A percentile compares a stretch with the other conserved stretches of the same genome.
Conservation (phyloP, 2,329 filamentous ascomycete species). For the Coniochaeta sp. region DNA sequence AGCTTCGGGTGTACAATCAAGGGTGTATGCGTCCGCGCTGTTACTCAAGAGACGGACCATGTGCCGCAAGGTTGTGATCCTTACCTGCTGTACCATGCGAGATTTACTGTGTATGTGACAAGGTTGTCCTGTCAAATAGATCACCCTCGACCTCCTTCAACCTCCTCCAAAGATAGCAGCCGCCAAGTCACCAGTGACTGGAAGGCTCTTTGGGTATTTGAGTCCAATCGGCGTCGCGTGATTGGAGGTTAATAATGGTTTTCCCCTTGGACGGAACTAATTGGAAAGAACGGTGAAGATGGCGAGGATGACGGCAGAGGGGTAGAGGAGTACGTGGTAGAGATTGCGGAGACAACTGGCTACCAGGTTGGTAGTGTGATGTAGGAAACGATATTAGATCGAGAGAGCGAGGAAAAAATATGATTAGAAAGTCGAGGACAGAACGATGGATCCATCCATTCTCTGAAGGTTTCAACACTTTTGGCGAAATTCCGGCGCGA, state of each 20-base stretch:
- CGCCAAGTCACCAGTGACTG: too few relatives aligned
- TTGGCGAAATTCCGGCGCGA: too few relatives aligned
- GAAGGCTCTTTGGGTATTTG: too few relatives aligned
- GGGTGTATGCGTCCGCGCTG: not conserved
- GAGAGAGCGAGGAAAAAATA: not conserved
- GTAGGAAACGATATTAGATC: not conserved
- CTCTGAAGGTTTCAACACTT: too few relatives aligned
- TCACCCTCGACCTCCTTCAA: not conserved
- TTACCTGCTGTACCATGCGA: not conserved
- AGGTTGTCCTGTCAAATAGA: too few relatives aligned
- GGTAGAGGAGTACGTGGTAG: not conserved
- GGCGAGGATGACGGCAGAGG: not conserved
- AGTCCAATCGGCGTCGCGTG: not conserved
- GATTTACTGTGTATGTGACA: not conserved
- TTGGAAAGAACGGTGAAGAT: not conserved
- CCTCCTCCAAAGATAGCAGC: not conserved
- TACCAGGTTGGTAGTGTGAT: too few relatives aligned
- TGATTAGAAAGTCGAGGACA: too few relatives aligned
- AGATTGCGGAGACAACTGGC: too few relatives aligned
- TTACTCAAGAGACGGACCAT: not conserved
- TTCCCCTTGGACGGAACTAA: not conserved
- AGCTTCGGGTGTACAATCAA: not conserved
- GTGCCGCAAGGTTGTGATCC: not conserved
- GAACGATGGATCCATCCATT: not conserved
- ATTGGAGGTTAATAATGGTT: not conserved